Evolutionary conservation across 768 basidiomycete genomes (phyloP).

Genomic region (Ramaria sp.): DNA sequence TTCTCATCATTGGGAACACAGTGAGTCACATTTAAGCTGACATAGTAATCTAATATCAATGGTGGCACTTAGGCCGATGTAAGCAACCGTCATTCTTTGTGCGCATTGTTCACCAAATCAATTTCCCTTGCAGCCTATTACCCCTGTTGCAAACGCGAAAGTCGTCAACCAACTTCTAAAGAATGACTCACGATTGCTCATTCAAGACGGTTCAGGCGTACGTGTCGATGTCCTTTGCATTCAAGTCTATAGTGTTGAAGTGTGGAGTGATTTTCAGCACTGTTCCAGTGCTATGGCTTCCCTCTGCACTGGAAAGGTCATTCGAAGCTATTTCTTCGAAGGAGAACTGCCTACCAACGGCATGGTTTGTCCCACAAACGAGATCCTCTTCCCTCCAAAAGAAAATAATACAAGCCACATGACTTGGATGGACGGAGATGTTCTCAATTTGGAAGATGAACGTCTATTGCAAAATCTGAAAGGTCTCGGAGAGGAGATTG

Average conservation of each 20-base stretch:
- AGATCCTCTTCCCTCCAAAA: constrained; percentile 14
- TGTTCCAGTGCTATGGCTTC: constrained; percentile 17
- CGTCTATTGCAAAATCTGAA: background rate
- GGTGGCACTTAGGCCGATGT: background rate
- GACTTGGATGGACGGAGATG: background rate
- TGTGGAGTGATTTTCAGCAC: constrained; percentile 14
- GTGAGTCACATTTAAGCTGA: constrained; percentile 4
- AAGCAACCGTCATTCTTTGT: background rate
- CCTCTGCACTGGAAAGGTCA: constrained; percentile 15
- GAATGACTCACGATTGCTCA: constrained; percentile 17
- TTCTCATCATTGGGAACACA: constrained; percentile 14
- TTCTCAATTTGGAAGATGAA: background rate
- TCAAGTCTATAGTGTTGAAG: no score
- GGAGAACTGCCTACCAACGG: constrained; percentile 19
- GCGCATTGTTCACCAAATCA: background rate
- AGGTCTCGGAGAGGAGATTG: constrained; percentile 3
- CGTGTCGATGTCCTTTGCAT: constrained; percentile 1
- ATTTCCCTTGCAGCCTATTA: constrained; percentile 17
- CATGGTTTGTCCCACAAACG: constrained; percentile 16
- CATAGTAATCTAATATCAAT: background rate
- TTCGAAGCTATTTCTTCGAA: constrained; percentile 18
- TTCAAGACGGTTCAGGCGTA: constrained; percentile 21
- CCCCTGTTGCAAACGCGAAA: constrained; percentile 18
- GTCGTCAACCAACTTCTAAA: constrained; percentile 15
- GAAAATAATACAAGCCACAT: background rate